phyloP scores from a whole-genome alignment of 2,329 filamentous ascomycete genomes.

The Geoglossum cookeanum region DNA sequence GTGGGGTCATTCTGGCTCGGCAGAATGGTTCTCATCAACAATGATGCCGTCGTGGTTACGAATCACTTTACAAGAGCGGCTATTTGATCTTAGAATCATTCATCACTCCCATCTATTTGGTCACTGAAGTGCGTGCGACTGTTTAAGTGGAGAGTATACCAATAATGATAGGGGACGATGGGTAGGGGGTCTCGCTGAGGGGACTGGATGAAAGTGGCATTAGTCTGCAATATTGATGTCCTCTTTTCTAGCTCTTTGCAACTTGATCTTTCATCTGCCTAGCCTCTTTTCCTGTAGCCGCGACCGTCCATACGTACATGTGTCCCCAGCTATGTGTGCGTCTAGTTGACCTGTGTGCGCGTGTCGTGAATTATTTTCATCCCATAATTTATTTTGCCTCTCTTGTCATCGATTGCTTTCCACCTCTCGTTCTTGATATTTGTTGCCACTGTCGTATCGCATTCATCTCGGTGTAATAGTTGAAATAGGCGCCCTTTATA shows the following conservation, averaged over 20 bases:
- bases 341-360: not conserved
- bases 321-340: not conserved
- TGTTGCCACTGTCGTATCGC: not conserved
- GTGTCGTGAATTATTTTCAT: not conserved
- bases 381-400: constrained; percentile 1
- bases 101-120: not conserved
- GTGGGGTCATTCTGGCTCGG: not conserved
- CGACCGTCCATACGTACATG: not conserved
- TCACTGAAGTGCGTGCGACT: not conserved
- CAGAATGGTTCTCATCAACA: not conserved
- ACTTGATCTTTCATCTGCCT: not conserved
- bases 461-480: constrained; percentile 3
- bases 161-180: not conserved
- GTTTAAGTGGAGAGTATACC: not conserved
- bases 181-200: not conserved
- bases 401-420: constrained; percentile 1
- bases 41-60: not conserved
- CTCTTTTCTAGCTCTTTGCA: not conserved
- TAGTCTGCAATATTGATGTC: not conserved
- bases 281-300: not conserved
- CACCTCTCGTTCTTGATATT: not conserved
- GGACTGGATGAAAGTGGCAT: not conserved
- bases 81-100: not conserved
- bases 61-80: not conserved
- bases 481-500: not conserved